Evolutionary conservation across 164 flowering plant genomes (phyloP), one percentile per base, ranked within the genome.

Genomic region (Warburgia ugandensis): DNA sequence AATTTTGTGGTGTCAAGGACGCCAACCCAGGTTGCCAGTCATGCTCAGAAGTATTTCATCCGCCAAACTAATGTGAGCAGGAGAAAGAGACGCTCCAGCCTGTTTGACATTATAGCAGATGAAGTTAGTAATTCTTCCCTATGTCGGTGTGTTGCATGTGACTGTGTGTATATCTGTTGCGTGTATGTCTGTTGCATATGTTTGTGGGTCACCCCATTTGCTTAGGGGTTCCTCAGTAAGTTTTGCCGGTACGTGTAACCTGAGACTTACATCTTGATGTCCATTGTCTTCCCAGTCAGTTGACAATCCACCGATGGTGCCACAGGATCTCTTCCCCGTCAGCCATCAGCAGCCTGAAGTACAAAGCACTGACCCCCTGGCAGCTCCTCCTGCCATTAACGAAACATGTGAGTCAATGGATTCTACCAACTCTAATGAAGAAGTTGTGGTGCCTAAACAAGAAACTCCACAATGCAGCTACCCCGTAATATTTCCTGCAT

Each of bases 1-100:
- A 83, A 75, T 37, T 88, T 70, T 67, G 96, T 88, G 17, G 68
- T 83, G 29, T 64, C 96, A 28, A 82, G 96, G 70, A 83, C 91
- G 43, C 88, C 94, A 11, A 86, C 91, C 13, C 95, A 86, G 68
- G 95, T 86, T 29, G 95, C 95, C 23, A 86, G 95, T 68, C 95
- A 86, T 69, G 95, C 95, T 57, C 95, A 86, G 62, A 86, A 86
- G 59, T 81, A 81, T 68, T 86, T 80, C 47, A 88, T 84, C 59
- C 69, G 96, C 68, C 96, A 84, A 58, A 67, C 73, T 61, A 80
- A 83, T 58, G 61, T 79, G 31, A 80, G 86, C 1, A 71, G 86
- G 69, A 77, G 94, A 58, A 88, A 83, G 63, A 74, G 96, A 60
- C 83, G 94, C 3, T 83, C 94, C 27, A 84, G 94, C 76, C 62